Evolutionary conservation across 805 yeast species (phyloP), one percentile per base, ranked within the genome.

Genomic region (Dipodascus albidus): DNA sequence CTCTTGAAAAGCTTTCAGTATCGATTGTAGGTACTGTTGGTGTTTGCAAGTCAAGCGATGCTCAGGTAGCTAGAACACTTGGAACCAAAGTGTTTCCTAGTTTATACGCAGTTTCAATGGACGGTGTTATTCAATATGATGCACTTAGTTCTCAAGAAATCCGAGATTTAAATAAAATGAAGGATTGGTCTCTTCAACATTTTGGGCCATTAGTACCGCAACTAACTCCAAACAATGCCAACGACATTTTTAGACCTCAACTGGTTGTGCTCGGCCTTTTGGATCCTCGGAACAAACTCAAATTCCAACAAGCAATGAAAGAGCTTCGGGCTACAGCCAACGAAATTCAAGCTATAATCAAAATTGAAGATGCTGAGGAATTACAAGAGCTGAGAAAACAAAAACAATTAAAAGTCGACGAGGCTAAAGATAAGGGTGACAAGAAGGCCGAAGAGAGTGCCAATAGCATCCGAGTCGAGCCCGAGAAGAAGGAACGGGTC

Each of bases 191-290:
- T 53, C 57, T 56, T 47, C 59, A 64, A 23, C 59, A 60, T n/a
- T 67, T 70, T 70, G 59, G 64, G 15, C 64, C 68, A 4, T 54
- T 63, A 14, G 67, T 65, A n/a, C 69, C 71, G 6, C 70, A 68
- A 54, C 55, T 68, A 27, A 63, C 69, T 1, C 67, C 70, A 15
- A 57, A 58, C 8, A 68, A 63, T 57, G 68, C 68, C 11, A 54
- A 60, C 22, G 68, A 64, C 24, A 56, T 63, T 15, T 58, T 68
- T 42, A 57, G 58, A 53, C 60, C 64, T 3, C 58, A 65, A 11
- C 59, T 59, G 23, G 65, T 68, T n/a, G 69, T 64, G 6, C 56
- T 68, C 38, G 70, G 60, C 2, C 53, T 67, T 17, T 57, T 67
- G 11, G 66, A 68, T 52, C 61, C 63, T 41, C 58, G 63, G 19